Evolutionary conservation across 208 protist genomes (phyloP), one percentile per base, ranked within the genome.

Genomic region (Phytomonas sp.): DNA sequence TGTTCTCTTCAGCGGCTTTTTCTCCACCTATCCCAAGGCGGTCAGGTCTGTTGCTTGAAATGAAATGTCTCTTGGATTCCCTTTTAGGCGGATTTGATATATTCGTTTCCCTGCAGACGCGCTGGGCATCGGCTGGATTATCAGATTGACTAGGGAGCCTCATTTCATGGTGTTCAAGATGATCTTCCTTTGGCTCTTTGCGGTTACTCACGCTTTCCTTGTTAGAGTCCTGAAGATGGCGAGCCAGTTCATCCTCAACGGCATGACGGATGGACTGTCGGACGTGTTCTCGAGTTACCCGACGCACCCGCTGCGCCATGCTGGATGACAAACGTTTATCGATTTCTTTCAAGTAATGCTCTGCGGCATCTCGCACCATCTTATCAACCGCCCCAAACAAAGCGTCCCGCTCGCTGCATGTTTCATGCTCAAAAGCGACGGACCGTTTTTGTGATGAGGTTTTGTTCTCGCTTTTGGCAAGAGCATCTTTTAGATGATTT

Each of bases 201-300:
- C 17, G 17, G 46, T 26, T 56, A 56, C 20, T 26, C 20, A 26
- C 0, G 6, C 46, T 20, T 23, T 26, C 46, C 23, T 56, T 26
- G 46, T 56, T 5, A 56, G 46, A 26, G 20, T 56, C 0, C 4
- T 23, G 46, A 56, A 56, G 46, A 56, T 23, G 46, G 20, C 26
- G 23, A 26, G 46, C 46, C 34, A 72, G n/a, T 23, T 73, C 74
- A 26, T 69, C 65, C 43, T 26, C 46, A 15, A 85, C 23, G 37
- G 76, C 77, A 40, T 74, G 72, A 33, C 78, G 77, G 32, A 85
- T 40, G 2, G 81, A 74, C 15, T 69, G 71, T 9, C 53, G 66
- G n/a, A 85, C 78, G 46, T 86, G 81, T 56, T 73, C 60, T 30
- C 56, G 62, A 46, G 78, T 83, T 26, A 86, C 65, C 15, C 70